Percentiles rank a stretch among this genome's conserved stretches.
These are phyloP conservation scores for Colletotrichum sp. DNA, from an alignment of 2,329 filamentous ascomycete genomes.

Conservation along the genomic window DNA sequence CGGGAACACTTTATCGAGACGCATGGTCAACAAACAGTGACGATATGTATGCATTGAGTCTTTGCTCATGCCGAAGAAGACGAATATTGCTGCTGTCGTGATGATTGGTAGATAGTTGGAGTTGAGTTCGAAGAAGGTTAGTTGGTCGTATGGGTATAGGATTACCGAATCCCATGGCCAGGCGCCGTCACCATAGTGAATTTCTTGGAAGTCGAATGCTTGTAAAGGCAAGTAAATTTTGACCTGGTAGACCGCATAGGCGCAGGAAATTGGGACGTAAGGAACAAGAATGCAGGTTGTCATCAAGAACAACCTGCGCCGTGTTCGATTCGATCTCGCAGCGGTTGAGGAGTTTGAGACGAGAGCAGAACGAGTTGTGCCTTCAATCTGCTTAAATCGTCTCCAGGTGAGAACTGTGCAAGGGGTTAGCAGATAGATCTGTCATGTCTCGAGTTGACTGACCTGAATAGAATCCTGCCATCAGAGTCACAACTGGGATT, in stretches of 20 bases:
- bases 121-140: constrained; percentile 47
- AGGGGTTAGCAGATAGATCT: not conserved
- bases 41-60: constrained; percentile 59
- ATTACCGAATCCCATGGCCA: constrained; percentile 53
- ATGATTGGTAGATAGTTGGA: constrained; percentile 54
- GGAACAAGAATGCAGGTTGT: constrained; percentile 55
- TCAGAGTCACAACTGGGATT: constrained; percentile 45
- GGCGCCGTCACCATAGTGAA: constrained; percentile 42
- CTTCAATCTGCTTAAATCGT: constrained; percentile 53
- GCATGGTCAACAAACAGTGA: constrained; percentile 38
- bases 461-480: constrained; percentile 54
- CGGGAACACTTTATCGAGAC: constrained; percentile 50
- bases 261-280: constrained; percentile 54
- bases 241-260: constrained; percentile 48
- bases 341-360: constrained; percentile 43
- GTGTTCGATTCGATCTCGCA: constrained; percentile 51
- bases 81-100: constrained; percentile 51
- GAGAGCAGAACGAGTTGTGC: constrained; percentile 43
- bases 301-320: constrained; percentile 61
- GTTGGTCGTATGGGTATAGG: constrained; percentile 45
- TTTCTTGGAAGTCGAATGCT: constrained; percentile 45
- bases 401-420: constrained; percentile 49
- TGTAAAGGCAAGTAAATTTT: constrained; percentile 24
- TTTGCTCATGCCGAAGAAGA: constrained; percentile 61
- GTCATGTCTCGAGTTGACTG: constrained; percentile 31